Percentiles rank a stretch among this genome's conserved stretches.
phyloP scores from a whole-genome alignment of 2,329 filamentous ascomycete genomes.

The Fusarium humuli region DNA sequence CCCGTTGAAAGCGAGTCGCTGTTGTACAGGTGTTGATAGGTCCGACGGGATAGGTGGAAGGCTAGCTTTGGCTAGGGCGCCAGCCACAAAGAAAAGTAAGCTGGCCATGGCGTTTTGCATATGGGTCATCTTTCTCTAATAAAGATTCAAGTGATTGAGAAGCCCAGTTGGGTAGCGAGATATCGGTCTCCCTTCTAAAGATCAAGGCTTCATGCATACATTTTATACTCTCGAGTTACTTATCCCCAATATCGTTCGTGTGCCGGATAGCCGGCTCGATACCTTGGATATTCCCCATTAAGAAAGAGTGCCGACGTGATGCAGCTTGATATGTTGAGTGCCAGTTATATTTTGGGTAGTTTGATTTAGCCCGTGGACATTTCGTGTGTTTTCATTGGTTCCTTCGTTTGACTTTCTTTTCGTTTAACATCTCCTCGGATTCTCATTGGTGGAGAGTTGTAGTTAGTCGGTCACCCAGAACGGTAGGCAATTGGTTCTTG shows the following conservation, averaged over 20 bases:
- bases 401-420: background rate
- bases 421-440: rapidly evolving
- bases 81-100: background rate
- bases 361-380: background rate
- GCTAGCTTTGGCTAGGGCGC: conserved; percentile 1
- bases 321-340: background rate
- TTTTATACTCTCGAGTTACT: background rate
- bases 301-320: background rate
- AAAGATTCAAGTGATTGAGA: rapidly evolving
- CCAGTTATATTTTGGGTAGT: background rate
- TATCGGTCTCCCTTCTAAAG: rapidly evolving
- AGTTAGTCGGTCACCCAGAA: background rate
- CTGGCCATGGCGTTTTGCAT: background rate
- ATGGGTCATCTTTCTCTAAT: background rate
- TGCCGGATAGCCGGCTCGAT: background rate
- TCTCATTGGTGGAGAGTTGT: background rate
- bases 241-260: background rate
- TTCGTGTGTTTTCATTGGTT: background rate
- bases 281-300: background rate
- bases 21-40: conserved; percentile 24
- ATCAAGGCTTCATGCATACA: background rate
- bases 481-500: background rate
- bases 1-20: conserved; percentile 11
- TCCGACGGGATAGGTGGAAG: conserved; percentile 15
- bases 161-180: rapidly evolving